Conservation (phyloP, 805 yeast species). For the Cyberlindnera veronae region DNA sequence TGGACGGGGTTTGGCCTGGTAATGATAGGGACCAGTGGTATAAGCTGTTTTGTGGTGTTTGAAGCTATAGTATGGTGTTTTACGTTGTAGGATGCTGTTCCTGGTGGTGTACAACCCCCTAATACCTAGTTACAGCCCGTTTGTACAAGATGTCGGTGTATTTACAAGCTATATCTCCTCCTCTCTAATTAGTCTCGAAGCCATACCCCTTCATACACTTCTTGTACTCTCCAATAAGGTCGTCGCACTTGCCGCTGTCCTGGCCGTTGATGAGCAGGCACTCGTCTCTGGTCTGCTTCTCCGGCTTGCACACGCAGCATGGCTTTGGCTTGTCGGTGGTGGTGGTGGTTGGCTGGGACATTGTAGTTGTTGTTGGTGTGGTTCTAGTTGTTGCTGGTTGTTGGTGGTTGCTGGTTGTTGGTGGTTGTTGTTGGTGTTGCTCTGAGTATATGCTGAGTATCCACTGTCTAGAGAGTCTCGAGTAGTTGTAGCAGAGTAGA, state of each 20-base stretch:
- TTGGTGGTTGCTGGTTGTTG: no score
- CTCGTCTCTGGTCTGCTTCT: constrained; percentile 79
- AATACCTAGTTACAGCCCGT: not conserved
- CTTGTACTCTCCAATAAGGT: constrained; percentile 69
- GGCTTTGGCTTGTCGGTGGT: constrained; percentile 70
- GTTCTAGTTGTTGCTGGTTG: no score
- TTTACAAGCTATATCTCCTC: not conserved
- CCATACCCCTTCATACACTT: constrained; percentile 92
- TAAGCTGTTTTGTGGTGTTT: not conserved
- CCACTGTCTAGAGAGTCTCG: no score
- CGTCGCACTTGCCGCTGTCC: constrained; percentile 78
- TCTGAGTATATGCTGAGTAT: no score
- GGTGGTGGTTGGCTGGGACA: constrained; percentile 7
- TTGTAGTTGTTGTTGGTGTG: no score
- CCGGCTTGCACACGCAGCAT: constrained; percentile 91
- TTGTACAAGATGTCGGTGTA: constrained; percentile 1
- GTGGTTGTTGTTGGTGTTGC: no score
- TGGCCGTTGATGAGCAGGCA: constrained; percentile 81
- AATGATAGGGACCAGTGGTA: not conserved
- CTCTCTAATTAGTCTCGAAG: constrained; percentile 42
- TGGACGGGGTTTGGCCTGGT: not conserved
- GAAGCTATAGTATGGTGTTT: no score
- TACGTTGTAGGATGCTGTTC: no score
- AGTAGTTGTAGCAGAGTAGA: no score
- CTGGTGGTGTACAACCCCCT: not conserved